phyloP scores from a whole-genome alignment of 495 filamentous ascomycete species.

The Glutinoglossum americanum region DNA sequence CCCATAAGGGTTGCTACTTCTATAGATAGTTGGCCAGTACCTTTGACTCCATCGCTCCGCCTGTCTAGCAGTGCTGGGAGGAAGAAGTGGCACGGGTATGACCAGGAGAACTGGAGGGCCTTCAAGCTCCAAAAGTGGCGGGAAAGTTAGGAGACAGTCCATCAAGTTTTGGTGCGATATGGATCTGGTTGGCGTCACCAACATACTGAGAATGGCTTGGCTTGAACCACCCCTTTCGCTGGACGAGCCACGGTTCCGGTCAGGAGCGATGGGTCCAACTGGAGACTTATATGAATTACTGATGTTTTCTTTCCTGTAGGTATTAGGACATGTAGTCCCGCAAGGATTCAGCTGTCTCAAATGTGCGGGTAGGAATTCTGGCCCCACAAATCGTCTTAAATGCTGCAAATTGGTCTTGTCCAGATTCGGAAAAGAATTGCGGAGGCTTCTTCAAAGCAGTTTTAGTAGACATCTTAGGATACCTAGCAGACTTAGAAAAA shows the following conservation, averaged over 20 bases:
- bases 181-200: background rate
- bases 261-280: too few relatives aligned
- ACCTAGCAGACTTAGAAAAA: conserved; percentile 7
- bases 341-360: conserved; percentile 10
- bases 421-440: conserved; percentile 29
- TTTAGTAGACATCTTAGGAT: background rate
- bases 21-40: conserved; percentile 81
- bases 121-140: background rate
- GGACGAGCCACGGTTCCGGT: conserved; percentile 9
- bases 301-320: background rate
- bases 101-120: conserved; percentile 16
- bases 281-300: conserved; percentile 8
- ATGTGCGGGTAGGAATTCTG: conserved; percentile 36
- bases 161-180: background rate
- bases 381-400: conserved; percentile 61
- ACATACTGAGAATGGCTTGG: background rate
- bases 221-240: background rate
- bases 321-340: background rate
- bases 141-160: background rate
- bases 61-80: conserved; percentile 53
- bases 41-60: conserved; percentile 51
- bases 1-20: conserved; percentile 57
- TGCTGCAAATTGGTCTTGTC: conserved; percentile 46
- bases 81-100: conserved; percentile 45
- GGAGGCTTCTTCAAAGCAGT: conserved; percentile 19